Conservation (phyloP, 2,329 filamentous ascomycete genomes). For the Nannizziopsis barbatae region DNA sequence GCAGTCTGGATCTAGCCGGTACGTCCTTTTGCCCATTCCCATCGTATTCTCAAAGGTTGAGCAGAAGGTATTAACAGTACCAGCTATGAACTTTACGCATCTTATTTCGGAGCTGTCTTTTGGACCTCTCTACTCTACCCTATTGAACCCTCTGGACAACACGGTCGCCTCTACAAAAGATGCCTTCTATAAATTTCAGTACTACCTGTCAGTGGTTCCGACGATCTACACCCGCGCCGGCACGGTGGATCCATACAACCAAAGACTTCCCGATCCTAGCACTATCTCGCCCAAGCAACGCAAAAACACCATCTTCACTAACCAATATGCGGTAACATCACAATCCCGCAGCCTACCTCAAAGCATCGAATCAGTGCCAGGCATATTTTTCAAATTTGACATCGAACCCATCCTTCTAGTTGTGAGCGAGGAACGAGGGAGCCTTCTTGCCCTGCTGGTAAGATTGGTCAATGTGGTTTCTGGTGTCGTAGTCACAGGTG, state of each 20-base stretch:
- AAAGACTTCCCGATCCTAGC: constrained; percentile 27
- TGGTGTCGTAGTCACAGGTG: constrained; percentile 82
- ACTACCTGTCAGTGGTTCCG: constrained; percentile 90
- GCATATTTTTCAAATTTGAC: constrained; percentile 97
- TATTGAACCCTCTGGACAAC: constrained; percentile 86
- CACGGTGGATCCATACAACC: constrained; percentile 35
- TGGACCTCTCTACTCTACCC: constrained; percentile 87
- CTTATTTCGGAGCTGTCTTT: constrained; percentile 93
- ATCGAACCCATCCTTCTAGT: constrained; percentile 89
- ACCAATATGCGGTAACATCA: constrained; percentile 95
- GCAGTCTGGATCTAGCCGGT: constrained; percentile 73
- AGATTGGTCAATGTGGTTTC: constrained; percentile 82
- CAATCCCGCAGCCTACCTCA: constrained; percentile 63
- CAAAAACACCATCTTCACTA: constrained; percentile 65
- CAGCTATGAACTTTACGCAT: constrained; percentile 96
- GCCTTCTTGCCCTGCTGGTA: constrained; percentile 63
- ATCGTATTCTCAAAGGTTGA: not conserved
- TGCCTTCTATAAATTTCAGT: constrained; percentile 95
- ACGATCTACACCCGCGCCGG: constrained; percentile 64
- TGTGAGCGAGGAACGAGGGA: constrained; percentile 68
- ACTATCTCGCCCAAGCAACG: constrained; percentile 27
- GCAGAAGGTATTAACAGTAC: constrained; percentile 3
- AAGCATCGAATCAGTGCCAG: constrained; percentile 54
- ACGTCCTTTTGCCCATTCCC: constrained; percentile 28
- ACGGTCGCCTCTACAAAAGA: constrained; percentile 64